Evolutionary conservation across 1,284 basidiomycete species (phyloP).

Genomic region (Trametes polyzona): DNA sequence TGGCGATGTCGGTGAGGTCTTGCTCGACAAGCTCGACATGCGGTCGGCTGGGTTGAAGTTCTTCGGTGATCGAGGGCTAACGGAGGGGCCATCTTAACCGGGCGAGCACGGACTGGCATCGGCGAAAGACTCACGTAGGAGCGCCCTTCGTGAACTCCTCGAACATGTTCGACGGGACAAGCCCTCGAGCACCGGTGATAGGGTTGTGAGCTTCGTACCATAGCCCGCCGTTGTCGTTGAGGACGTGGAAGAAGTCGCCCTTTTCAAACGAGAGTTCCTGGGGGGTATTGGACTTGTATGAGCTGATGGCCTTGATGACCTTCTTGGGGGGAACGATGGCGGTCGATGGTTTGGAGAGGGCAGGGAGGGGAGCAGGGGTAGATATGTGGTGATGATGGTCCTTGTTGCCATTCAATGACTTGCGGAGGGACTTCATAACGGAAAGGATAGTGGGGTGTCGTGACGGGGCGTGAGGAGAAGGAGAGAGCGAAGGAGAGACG

Average conservation of each 20-base stretch:
- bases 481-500: too few species aligned
- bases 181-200: conserved; percentile 86
- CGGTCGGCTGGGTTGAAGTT: conserved; percentile 18
- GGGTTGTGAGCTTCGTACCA: conserved; percentile 95
- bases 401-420: conserved; percentile 76
- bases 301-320: conserved; percentile 86
- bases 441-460: conserved; percentile 34
- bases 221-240: conserved; percentile 57
- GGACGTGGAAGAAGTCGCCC: conserved; percentile 98
- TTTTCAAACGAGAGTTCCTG: conserved; percentile 91
- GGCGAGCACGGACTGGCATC: neutral
- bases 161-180: conserved; percentile 86
- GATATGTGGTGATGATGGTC: conserved; percentile 67
- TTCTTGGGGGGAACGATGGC: conserved; percentile 89
- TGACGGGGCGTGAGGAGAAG: conserved; percentile 37
- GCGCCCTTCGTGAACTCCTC: conserved; percentile 85
- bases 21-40: conserved; percentile 33
- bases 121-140: conserved; percentile 62
- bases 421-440: conserved; percentile 84
- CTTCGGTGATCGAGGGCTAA: conserved; percentile 26
- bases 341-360: conserved; percentile 68
- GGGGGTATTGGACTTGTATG: conserved; percentile 75
- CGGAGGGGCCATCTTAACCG: too few species aligned
- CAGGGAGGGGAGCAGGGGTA: conserved; percentile 63
- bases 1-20: conserved; percentile 28